Evolutionary conservation across 176 grass and related monocot genomes (phyloP), one percentile per base, ranked within the genome.

Genomic region (Juncus effusus): DNA sequence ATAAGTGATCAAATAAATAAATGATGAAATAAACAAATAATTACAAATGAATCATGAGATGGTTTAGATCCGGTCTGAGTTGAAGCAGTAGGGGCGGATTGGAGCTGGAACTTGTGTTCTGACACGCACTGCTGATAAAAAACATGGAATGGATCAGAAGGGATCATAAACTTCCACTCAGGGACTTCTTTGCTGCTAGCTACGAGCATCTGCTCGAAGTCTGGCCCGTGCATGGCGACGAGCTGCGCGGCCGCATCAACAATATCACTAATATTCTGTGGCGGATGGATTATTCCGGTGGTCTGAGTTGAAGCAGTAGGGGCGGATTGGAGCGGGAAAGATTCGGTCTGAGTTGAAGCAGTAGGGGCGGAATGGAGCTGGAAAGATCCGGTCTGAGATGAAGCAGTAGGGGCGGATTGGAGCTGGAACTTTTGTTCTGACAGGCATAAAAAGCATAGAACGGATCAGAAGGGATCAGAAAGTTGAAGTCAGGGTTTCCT

Each of bases 221-320:
- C 80, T 3, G 88, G 85, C 0, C 94, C 94, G 60, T 97, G 92
- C 67, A 89, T 92, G 64, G 94, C 80, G 50, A 97, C 94, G 68
- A 92, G 89, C 70, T 76, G 61, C 40, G 88, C 94, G 5, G 83
- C 89, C 82, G 92, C 92, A 73, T 97, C 85, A 13, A 97, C 86
- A 37, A 97, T 93, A 3, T 81, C 78, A 8, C 82, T 72, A 69
- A 97, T 92, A 70, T 89, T 82, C 1, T 80, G 88, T 12, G 94
- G 88, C n/a, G 94, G 94, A 64, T 89, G 78, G 85, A 97, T 97
- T 64, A 97, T 97, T n/a, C 85, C 88, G 5, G 92, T 66, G 40
- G 67, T 16, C 16, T 61, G 71, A 53, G 94, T 80, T n/a, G n/a
- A n/a, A n/a, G n/a, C n/a, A n/a, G n/a, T n/a, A 78, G 88, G 93